Base-by-base conservation (phyloP, 2,329 filamentous ascomycete species). In the Tolypocladium tropicale region DNA sequence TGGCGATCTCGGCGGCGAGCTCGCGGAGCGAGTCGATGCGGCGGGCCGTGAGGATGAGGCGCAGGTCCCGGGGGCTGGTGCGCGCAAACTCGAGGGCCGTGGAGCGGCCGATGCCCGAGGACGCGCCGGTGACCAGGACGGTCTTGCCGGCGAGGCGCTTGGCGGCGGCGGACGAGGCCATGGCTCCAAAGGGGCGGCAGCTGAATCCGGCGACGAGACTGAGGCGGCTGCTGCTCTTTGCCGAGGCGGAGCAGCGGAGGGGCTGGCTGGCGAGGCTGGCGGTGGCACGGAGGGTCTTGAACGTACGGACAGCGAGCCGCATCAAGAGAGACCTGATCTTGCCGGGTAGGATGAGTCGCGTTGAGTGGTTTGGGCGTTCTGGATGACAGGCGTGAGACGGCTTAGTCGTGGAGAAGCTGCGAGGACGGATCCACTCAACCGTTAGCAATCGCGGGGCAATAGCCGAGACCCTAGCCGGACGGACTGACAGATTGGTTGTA, bases 61-160 rank as follows among this genome's bases (percentile, higher is more conserved):
- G 90, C 62, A 97, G 78, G 69, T 88, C 81, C 56, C 85, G 80
- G 9, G 90, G 90, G 25, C 88, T 82, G 2, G 92, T 93, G 56
- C 90, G 84, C 30, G 94, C 94, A 68, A 97, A 99, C 72, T 97
- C 94, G 61, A 94, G 77, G n/a, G 93, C 94, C 21, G 82, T 87
- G 64, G 81, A 83, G 56, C 81, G 83, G 28, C 94, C 94, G 72
- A 99, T 97, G 59, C 94, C 94, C 23, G 90, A 95, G 4, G 88
- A 94, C 34, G 94, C 94, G 56, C 94, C 94, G 6, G 94, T 97
- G 60, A 99, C 82, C 56, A 97, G 74, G 57, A 97, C 78, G 5
- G 91, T 97, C 77, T 97, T 97, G 81, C 91, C 91, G 66, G 88
- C 81, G 58, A 99, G 89, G 76, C 93, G 91, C 72, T 90, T 88